Conservation (phyloP, 805 yeast species). For the Hemisphaericaspora nanyangensis region DNA sequence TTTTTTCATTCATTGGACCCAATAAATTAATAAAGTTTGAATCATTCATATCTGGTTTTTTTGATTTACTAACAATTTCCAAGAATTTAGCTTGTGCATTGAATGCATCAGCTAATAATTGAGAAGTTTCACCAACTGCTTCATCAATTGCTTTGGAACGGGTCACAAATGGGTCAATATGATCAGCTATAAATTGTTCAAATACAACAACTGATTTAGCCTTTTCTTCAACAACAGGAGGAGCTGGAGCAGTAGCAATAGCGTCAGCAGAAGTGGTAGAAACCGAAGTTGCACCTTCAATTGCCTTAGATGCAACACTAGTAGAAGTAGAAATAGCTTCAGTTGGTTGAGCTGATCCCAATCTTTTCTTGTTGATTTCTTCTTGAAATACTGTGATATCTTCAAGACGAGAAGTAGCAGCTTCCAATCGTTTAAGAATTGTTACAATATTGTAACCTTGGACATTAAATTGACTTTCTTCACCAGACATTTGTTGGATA, state of each 20-base stretch:
- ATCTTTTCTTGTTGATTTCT: constrained; percentile 28
- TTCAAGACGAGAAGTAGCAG: constrained; percentile 89
- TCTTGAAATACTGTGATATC: constrained; percentile 82
- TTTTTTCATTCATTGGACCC: constrained; percentile 62
- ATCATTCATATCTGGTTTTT: constrained; percentile 60
- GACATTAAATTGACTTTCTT: constrained; percentile 48
- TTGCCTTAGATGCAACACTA: constrained; percentile 11
- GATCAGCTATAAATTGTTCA: constrained; percentile 47
- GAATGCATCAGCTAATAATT: constrained; percentile 49
- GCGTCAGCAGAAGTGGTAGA: constrained; percentile 11
- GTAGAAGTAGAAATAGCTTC: constrained; percentile 8
- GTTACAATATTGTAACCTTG: constrained; percentile 89
- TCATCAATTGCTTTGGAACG: constrained; percentile 53
- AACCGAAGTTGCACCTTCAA: constrained; percentile 3
- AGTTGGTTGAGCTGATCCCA: not conserved
- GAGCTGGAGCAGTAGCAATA: constrained; percentile 7
- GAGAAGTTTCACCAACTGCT: constrained; percentile 54
- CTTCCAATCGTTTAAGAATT: constrained; percentile 69
- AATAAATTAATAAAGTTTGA: constrained; percentile 54
- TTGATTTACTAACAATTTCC: constrained; percentile 52
- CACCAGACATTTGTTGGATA: constrained; percentile 29
- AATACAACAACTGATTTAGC: constrained; percentile 50
- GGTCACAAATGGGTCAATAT: constrained; percentile 58
- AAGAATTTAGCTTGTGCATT: constrained; percentile 57
- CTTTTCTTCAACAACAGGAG: constrained; percentile 11